Percentiles rank a stretch among this genome's conserved stretches.
Conservation (phyloP, 805 yeast species). For the Myxozyma nipponensis region DNA sequence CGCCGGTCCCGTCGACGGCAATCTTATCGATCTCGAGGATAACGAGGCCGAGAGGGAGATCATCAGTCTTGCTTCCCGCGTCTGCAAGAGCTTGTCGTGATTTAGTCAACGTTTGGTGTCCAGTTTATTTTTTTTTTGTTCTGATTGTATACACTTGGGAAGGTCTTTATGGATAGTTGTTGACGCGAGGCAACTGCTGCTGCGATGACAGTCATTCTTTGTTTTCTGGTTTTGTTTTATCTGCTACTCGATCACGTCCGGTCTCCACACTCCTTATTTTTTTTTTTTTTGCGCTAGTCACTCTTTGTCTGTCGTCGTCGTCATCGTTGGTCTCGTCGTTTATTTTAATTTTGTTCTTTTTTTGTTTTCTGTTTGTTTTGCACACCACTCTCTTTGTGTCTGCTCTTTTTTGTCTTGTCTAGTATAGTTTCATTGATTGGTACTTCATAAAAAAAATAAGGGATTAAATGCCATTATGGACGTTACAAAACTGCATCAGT, state of each 20-base stretch:
- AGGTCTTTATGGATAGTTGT: background rate
- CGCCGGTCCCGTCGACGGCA: constrained; percentile 16
- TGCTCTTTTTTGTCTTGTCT: too few relatives aligned
- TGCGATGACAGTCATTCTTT: background rate
- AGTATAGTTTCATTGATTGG: background rate
- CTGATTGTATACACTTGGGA: background rate
- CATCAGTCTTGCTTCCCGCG: constrained; percentile 21
- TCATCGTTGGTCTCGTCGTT: background rate
- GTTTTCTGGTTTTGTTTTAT: background rate
- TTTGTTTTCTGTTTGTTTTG: constrained; percentile 1
- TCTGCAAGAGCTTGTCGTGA: constrained; percentile 5
- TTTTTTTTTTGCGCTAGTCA: background rate
- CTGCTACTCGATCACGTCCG: background rate
- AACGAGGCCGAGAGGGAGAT: constrained; percentile 27
- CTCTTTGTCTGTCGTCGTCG: too few relatives aligned
- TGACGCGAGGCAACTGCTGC: background rate
- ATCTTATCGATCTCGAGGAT: constrained; percentile 23
- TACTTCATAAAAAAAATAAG: too few relatives aligned
- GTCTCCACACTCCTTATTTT: background rate
- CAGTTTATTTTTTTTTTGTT: background rate
- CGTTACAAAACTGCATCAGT: background rate
- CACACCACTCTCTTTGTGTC: too few relatives aligned
- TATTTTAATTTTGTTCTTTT: background rate
- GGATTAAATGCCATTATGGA: background rate
- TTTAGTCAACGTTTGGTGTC: background rate